These are phyloP conservation scores for Emydomyces testavorans DNA, from an alignment of 2,329 filamentous ascomycete genomes.

Conservation along the genomic window DNA sequence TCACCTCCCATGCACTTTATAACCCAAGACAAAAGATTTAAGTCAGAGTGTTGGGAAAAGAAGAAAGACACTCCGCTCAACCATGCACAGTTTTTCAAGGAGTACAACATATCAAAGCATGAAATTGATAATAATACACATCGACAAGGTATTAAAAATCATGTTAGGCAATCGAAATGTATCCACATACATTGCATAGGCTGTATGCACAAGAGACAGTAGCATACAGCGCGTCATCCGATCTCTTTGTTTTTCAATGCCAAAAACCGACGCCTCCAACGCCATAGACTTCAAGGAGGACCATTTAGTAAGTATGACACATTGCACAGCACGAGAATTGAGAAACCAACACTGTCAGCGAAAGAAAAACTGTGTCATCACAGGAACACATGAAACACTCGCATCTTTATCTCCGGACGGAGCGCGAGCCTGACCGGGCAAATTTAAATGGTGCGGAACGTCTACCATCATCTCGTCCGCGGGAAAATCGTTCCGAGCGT, in stretches of 20 bases:
- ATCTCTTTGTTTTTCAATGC: not conserved
- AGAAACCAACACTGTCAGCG: not conserved
- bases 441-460: not conserved
- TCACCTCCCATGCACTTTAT: not conserved
- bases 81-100: not conserved
- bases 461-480: not conserved
- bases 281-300: not conserved
- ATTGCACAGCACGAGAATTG: not conserved
- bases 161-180: not conserved
- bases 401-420: not conserved
- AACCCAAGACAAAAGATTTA: not conserved
- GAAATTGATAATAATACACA: conserved; percentile 9
- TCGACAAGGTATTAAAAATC: conserved; percentile 3
- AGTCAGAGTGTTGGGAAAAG: not conserved
- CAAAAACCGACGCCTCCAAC: not conserved
- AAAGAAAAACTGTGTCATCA: not conserved
- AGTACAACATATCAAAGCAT: not conserved
- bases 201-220: too few species aligned
- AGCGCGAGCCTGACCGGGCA: not conserved
- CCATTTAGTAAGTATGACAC: not conserved
- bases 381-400: too few species aligned
- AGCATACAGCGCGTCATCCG: too few species aligned
- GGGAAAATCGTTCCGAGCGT: too few species aligned
- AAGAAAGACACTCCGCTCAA: not conserved
- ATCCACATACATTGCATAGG: too few species aligned